phyloP scores from a whole-genome alignment of 2,329 filamentous ascomycete species.

The Colletotrichum kahawae region DNA sequence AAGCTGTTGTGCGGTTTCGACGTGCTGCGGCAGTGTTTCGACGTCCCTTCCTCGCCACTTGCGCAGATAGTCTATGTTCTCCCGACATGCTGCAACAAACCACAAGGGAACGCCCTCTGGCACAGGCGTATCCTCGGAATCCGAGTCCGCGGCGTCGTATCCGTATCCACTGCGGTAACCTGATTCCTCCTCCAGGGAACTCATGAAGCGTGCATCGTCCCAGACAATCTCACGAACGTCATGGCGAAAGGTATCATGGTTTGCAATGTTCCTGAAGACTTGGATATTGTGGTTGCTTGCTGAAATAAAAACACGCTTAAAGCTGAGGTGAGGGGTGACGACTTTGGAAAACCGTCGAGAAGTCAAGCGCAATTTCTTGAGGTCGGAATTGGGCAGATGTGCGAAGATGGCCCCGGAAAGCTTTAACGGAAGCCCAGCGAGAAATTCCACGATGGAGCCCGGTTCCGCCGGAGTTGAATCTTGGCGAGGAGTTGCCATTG shows the following conservation, averaged over 20 bases:
- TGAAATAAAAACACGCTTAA: slow-evolving; percentile 41
- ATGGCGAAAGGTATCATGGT: slow-evolving; percentile 35
- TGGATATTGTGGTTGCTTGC: slow-evolving; percentile 42
- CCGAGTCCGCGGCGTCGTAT: background rate
- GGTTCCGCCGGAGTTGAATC: accelerated
- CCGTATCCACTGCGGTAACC: background rate
- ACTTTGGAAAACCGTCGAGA: background rate
- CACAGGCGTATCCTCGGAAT: background rate
- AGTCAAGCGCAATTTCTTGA: background rate
- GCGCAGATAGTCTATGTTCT: background rate
- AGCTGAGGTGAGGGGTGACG: background rate
- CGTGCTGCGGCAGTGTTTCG: background rate
- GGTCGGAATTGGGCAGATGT: background rate
- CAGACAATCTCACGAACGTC: slow-evolving; percentile 43
- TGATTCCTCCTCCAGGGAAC: background rate
- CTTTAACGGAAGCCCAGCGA: background rate
- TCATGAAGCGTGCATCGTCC: slow-evolving; percentile 32
- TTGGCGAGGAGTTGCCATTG: background rate
- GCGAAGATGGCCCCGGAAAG: background rate
- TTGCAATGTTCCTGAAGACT: slow-evolving; percentile 39
- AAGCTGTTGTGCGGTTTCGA: background rate
- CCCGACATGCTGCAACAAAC: background rate
- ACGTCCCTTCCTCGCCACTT: background rate
- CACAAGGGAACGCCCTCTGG: background rate
- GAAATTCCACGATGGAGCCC: background rate